Evolutionary conservation across 2,329 filamentous ascomycete species (phyloP).

Genomic region (Aspergillus udagawae): DNA sequence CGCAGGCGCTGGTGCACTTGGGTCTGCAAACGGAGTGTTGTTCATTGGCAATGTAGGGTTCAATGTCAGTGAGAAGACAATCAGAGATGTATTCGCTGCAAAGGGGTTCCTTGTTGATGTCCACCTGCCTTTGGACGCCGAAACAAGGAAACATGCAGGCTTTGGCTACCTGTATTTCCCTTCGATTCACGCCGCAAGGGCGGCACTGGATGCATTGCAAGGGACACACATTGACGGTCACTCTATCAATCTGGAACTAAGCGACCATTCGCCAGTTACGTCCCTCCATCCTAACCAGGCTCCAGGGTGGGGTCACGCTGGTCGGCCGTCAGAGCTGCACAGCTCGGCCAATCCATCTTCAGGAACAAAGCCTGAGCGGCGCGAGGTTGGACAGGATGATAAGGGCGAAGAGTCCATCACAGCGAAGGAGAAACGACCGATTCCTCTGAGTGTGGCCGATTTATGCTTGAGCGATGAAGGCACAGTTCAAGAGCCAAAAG

Average conservation of each 20-base stretch:
- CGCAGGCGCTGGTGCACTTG: neutral
- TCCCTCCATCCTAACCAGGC: slow-evolving; percentile 2
- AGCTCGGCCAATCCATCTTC: neutral
- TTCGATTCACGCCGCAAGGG: slow-evolving; percentile 31
- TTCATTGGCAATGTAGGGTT: slow-evolving; percentile 41
- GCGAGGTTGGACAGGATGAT: neutral
- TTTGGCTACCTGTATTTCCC: slow-evolving; percentile 39
- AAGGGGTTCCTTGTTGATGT: slow-evolving; percentile 36
- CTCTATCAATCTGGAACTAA: slow-evolving; percentile 38
- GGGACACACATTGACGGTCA: slow-evolving; percentile 37
- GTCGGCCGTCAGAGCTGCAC: neutral
- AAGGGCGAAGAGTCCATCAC: neutral
- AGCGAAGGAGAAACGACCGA: neutral
- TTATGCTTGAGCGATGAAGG: slow-evolving; percentile 10
- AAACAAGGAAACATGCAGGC: slow-evolving; percentile 33
- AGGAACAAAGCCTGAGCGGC: neutral
- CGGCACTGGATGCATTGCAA: slow-evolving; percentile 34
- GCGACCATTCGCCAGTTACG: slow-evolving; percentile 25
- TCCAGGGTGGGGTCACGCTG: neutral
- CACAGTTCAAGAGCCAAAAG: slow-evolving; percentile 1
- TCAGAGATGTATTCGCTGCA: slow-evolving; percentile 35
- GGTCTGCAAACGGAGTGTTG: slow-evolving; percentile 19
- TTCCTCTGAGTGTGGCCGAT: slow-evolving; percentile 5
- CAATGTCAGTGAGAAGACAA: slow-evolving; percentile 32
- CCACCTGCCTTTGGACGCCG: slow-evolving; percentile 30